phyloP scores from a whole-genome alignment of 1,284 basidiomycete genomes.

The Rhodotorula sp. region DNA sequence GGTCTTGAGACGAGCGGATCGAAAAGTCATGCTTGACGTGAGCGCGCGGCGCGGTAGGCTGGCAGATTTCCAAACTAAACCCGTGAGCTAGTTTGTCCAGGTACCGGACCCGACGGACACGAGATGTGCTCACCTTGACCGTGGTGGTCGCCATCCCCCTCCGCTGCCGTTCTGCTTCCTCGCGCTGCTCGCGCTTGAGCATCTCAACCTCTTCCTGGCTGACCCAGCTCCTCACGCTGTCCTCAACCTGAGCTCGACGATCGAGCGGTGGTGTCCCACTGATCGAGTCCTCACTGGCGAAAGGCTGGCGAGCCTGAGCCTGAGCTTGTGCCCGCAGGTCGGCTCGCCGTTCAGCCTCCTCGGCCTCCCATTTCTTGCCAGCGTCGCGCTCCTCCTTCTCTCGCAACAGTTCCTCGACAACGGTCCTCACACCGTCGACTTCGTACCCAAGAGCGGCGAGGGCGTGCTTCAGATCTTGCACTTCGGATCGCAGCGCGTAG shows the following conservation, averaged over 20 bases:
- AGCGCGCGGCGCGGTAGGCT: not conserved
- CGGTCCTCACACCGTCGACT: slow-evolving; percentile 31
- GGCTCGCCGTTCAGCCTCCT: slow-evolving; percentile 23
- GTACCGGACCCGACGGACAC: not conserved
- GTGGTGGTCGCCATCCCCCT: not conserved
- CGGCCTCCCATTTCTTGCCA: slow-evolving; percentile 10
- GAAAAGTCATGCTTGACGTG: not conserved
- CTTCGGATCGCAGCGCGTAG: slow-evolving; percentile 19
- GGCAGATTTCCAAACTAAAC: too few relatives aligned
- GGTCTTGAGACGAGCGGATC: slow-evolving; percentile 1
- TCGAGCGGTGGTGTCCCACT: not conserved
- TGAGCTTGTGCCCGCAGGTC: not conserved
- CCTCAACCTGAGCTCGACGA: not conserved
- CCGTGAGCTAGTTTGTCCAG: too few relatives aligned
- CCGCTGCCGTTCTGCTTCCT: not conserved
- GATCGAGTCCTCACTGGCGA: not conserved
- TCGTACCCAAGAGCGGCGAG: slow-evolving; percentile 34
- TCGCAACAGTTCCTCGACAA: slow-evolving; percentile 38
- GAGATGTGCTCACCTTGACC: not conserved
- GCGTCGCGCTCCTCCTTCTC: slow-evolving; percentile 22
- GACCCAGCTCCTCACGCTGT: slow-evolving; percentile 1
- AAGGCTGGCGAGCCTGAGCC: not conserved
- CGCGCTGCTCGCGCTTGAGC: slow-evolving; percentile 4
- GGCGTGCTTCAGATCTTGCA: slow-evolving; percentile 24
- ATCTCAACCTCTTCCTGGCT: slow-evolving; percentile 5